Evolutionary conservation across 352 stramenopile genomes (phyloP).

Genomic region (Globisporangium takayamanum): DNA sequence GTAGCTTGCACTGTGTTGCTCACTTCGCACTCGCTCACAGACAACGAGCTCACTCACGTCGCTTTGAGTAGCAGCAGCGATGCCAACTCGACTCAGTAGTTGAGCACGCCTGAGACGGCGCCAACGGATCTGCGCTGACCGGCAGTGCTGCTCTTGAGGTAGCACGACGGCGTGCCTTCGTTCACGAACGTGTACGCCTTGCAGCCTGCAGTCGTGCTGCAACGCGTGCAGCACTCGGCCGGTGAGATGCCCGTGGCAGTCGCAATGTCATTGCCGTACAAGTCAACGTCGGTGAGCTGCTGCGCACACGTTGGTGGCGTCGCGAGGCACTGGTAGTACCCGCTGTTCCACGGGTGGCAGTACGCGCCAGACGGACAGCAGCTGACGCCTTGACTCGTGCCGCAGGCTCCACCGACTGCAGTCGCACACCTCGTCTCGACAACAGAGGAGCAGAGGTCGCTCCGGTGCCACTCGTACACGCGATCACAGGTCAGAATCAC

Average conservation of each 20-base stretch:
- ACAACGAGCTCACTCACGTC: too few species aligned
- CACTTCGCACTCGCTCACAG: too few species aligned
- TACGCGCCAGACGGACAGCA: constrained; percentile 27
- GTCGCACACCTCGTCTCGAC: neutral
- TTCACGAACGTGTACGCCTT: constrained; percentile 42
- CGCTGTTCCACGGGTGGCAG: constrained; percentile 33
- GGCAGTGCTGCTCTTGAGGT: constrained; percentile 24
- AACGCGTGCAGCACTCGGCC: constrained; percentile 32
- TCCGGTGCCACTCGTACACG: too few species aligned
- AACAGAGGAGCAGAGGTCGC: too few species aligned
- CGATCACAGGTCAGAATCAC: too few species aligned
- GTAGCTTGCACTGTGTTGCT: too few species aligned
- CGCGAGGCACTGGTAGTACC: constrained; percentile 39
- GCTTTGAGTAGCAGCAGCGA: too few species aligned
- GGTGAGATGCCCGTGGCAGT: constrained; percentile 21
- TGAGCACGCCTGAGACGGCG: neutral
- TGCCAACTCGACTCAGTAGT: neutral
- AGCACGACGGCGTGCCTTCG: constrained; percentile 23
- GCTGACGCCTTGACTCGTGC: neutral
- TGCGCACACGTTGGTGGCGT: constrained; percentile 23
- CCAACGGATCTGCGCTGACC: neutral
- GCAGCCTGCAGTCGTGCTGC: constrained; percentile 27
- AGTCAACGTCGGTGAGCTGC: constrained; percentile 32
- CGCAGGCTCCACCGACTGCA: neutral
- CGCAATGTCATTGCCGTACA: constrained; percentile 33